These are phyloP conservation scores for Cercospora janseana DNA, from an alignment of 2,329 filamentous ascomycete genomes.

Conservation along the genomic window DNA sequence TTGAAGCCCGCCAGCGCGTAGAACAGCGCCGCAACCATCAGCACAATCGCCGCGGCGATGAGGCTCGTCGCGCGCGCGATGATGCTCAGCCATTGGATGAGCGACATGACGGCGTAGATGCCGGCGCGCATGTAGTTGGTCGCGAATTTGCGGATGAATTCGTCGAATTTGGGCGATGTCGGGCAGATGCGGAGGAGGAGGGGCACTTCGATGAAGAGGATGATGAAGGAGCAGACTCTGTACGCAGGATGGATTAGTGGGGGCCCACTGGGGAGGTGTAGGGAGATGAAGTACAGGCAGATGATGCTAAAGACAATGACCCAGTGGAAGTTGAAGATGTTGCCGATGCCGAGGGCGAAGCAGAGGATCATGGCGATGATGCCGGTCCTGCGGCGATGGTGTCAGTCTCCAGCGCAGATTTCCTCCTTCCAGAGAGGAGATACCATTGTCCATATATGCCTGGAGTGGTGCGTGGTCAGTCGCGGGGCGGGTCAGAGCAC, in stretches of 20 bases:
- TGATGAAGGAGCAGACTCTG: slow-evolving; percentile 50
- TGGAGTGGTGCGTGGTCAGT: slow-evolving; percentile 33
- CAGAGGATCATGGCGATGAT: slow-evolving; percentile 64
- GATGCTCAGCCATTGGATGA: slow-evolving; percentile 81
- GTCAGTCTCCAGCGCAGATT: background rate
- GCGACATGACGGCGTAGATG: slow-evolving; percentile 77
- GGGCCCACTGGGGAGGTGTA: background rate
- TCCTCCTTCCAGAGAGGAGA: slow-evolving; percentile 31
- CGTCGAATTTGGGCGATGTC: slow-evolving; percentile 85
- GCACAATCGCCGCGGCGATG: slow-evolving; percentile 80
- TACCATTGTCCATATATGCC: slow-evolving; percentile 70
- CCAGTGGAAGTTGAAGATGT: slow-evolving; percentile 61
- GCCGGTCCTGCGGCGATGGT: slow-evolving; percentile 46
- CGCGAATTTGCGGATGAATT: slow-evolving; percentile 83
- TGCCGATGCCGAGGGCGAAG: slow-evolving; percentile 66
- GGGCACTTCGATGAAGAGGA: slow-evolving; percentile 68
- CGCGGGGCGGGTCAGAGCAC: background rate
- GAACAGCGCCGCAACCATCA: slow-evolving; percentile 73
- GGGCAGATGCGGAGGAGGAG: slow-evolving; percentile 96
- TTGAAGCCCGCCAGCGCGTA: slow-evolving; percentile 78
- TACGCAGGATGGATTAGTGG: background rate
- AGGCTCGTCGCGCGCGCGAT: slow-evolving; percentile 64
- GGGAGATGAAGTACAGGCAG: slow-evolving; percentile 45
- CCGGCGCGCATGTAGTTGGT: slow-evolving; percentile 96
- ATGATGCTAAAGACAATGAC: slow-evolving; percentile 61